Evolutionary conservation across 164 flowering plant genomes (phyloP), one percentile per base, ranked within the genome.

Genomic region (Nymphaea thermarum): DNA sequence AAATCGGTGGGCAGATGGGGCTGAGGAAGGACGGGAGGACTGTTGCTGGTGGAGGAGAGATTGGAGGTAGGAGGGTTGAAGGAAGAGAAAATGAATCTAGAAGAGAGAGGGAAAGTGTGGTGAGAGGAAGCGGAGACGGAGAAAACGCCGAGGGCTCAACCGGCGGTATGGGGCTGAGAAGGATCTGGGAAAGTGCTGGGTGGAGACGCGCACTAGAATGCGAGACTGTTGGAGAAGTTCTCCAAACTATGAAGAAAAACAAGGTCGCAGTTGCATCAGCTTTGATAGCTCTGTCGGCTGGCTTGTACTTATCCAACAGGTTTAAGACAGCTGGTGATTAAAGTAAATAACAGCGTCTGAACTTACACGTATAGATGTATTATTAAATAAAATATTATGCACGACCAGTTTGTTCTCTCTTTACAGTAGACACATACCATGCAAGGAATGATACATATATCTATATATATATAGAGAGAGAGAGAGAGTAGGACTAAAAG

Each of bases 191-290:
- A 44, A 3, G 57, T 17, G 55, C 7, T 66, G 44, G 44, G 77
- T 62, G 69, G 64, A 43, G 59, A 45, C 16, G 69, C 75, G 36
- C 41, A 47, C 7, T 47, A 6, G 55, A 12, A 47, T 3, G 55
- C 55, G 12, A 47, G 7, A 47, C 5, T 3, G 5, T 47, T 47
- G 11, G 12, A 12, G 55, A 47, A 47, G 12, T 47, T 6, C 7
- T 47, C 12, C 7, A 7, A 47, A 3, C 7, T 4, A 47, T 47
- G 55, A 47, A 47, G 55, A 73, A 64, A 16, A 80, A 82, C 70
- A 83, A 76, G 68, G 79, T 73, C 47, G 59, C 77, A 6, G 64
- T 82, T 71, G n/a, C 77, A 15, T 74, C 82, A 4, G 85, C 87
- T 0, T 16, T 80, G 4, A 1, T 82, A 43, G 85, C 86, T 14